Base-by-base conservation (phyloP, 2,329 filamentous ascomycete genomes). In the Fusarium sambucinum region DNA sequence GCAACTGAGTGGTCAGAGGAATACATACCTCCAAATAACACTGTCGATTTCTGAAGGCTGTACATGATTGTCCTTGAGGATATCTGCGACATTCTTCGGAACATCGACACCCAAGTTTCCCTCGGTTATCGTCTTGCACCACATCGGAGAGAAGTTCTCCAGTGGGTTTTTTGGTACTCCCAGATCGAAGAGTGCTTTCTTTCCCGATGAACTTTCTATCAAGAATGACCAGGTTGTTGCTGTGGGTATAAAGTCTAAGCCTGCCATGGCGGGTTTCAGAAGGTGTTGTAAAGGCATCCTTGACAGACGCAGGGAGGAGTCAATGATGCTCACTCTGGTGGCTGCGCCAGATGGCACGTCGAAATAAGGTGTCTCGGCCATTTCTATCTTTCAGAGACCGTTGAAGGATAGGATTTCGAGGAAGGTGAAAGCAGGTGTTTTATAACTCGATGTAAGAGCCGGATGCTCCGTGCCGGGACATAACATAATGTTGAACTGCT, bases 1-100 rank as follows among this genome's bases (percentile, higher is more conserved):
- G 14, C 11, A 12, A 7, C 5, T 16, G 2, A 16, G 27, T 5
- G 6, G 4, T n/a, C 11, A 1, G 5, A 23, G 1, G 27, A 13
- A 9, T 1, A 25, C 33, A 3, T 13, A 62, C 68, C 68, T 70
- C 68, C 67, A 70, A 12, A 70, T 65, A 3, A 70, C 62, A 5
- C 59, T 59, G 2, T 65, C 40, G 2, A 70, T 54, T 2, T 66
- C 52, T 0, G 29, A 30, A 6, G 41, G 44, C 3, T 55, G 27
- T 3, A 68, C 3, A 0, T 29, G 16, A 2, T 63, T 67, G 8
- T 54, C 53, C 2, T 1, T 23, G 0, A 70, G 53, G 25, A 70
- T 62, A 5, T 66, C 53, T 1, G 58, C 54, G 13, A 70, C 63
- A 19, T 70, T 66, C 8, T 48, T 56, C 0, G 42, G 17, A 6